Evolutionary conservation across 1,284 basidiomycete genomes (phyloP), one percentile per base, ranked within the genome.

Genomic region (Pholiota adiposa): DNA sequence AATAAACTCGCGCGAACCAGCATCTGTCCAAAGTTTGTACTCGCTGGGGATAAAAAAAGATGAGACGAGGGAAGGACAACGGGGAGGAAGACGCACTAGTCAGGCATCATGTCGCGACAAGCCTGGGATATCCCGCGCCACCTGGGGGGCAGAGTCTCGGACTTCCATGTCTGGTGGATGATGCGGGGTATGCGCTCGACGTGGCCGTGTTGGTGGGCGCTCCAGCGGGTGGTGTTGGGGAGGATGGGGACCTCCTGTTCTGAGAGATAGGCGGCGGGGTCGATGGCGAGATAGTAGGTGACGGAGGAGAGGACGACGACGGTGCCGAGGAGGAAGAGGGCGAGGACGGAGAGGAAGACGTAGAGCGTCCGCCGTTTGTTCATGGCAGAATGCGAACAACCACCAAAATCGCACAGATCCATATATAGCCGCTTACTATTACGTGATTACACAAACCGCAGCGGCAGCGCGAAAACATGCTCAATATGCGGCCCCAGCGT

Each of bases 121-220:
- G 82, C 86, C 73, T 91, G 82, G 50, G 93, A 95, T 41, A 93
- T 82, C 54, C 78, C 81, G 65, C 86, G 85, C 96, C 96, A 99
- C 63, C 87, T 84, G 40, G 84, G 78, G 4, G 97, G 97, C 21
- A 99, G 81, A 0, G 83, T 85, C 63, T 97, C 89, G 18, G 90
- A 89, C 80, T 97, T 98, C 97, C 97, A 99, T 19, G 97, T 99
- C 83, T 98, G 97, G 77, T 99, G 97, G 56, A 99, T 88, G 67
- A 99, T 94, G 53, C 94, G 86, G 1, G 97, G 97, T 43, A 98
- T 90, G 66, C 83, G 86, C 70, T 95, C 89, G 48, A 84, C 77
- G 62, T 81, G 79, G 51, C 79, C 82, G 64, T 87, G 83, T 40
- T 84, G 79, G 16, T 87, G 75, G 27, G 84, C 81, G 70, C 88